Evolutionary conservation across 345 rosid genomes (phyloP).

Genomic region (Eucalyptus rudis): DNA sequence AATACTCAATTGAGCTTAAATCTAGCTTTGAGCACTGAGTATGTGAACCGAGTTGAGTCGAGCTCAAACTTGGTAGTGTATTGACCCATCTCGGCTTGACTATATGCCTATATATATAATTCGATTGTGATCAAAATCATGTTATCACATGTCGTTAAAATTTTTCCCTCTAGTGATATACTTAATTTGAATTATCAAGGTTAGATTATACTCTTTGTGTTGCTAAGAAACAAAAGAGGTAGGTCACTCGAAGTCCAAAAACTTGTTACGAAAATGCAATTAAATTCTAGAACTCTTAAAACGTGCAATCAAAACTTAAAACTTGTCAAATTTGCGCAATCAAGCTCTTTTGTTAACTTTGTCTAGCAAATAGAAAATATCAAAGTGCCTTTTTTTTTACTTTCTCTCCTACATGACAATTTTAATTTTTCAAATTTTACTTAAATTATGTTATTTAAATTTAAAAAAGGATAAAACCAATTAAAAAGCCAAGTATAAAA

Average conservation of each 20-base stretch:
- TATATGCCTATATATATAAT: neutral
- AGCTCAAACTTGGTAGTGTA: neutral
- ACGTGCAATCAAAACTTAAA: neutral
- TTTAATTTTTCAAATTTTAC: neutral
- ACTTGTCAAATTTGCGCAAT: too few species aligned
- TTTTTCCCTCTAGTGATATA: neutral
- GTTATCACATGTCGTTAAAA: neutral
- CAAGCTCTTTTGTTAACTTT: neutral
- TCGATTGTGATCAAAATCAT: neutral
- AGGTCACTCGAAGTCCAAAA: too few species aligned
- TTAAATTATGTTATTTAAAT: too few species aligned
- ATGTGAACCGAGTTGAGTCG: neutral
- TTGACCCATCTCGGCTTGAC: accelerated
- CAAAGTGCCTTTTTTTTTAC: neutral
- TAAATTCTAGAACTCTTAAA: too few species aligned
- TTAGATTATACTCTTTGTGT: neutral
- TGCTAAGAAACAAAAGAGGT: neutral
- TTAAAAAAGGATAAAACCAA: too few species aligned
- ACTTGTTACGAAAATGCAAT: too few species aligned
- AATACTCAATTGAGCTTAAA: neutral
- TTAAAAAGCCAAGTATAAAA: too few species aligned
- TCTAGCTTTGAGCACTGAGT: neutral
- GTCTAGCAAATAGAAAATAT: neutral
- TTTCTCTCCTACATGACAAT: too few species aligned
- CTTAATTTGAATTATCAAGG: neutral